Conservation (phyloP, 495 filamentous ascomycete genomes). For the Daldinia caldariorum region DNA sequence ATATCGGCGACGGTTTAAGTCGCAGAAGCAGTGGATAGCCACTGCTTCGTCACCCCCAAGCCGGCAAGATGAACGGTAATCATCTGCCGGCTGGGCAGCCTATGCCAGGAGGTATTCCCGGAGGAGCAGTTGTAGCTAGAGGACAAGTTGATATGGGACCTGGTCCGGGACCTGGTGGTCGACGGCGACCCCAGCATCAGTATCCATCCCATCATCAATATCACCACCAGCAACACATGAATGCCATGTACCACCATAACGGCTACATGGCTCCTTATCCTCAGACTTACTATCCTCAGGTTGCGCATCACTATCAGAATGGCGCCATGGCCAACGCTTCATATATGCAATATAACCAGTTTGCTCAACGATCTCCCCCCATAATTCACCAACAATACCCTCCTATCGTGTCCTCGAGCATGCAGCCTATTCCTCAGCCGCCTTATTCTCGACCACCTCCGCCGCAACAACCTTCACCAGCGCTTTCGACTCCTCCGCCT, state of each 20-base stretch:
- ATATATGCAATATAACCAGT: slow-evolving; percentile 55
- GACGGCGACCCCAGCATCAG: slow-evolving; percentile 45
- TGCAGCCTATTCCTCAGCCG: slow-evolving; percentile 48
- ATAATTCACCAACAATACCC: slow-evolving; percentile 55
- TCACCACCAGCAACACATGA: slow-evolving; percentile 49
- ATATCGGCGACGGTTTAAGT: slow-evolving; percentile 26
- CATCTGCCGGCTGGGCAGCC: slow-evolving; percentile 72
- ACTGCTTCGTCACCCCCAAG: slow-evolving; percentile 59
- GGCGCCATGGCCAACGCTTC: slow-evolving; percentile 46
- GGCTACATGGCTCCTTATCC: slow-evolving; percentile 53
- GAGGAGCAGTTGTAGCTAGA: slow-evolving; percentile 35
- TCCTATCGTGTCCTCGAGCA: slow-evolving; percentile 51
- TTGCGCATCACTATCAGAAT: slow-evolving; percentile 57
- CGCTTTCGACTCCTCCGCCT: slow-evolving; percentile 54
- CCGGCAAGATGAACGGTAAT: slow-evolving; percentile 70
- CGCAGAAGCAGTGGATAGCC: slow-evolving; percentile 56
- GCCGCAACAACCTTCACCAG: slow-evolving; percentile 48
- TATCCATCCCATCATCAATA: slow-evolving; percentile 50
- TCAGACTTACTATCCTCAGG: slow-evolving; percentile 51
- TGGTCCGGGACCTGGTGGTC: slow-evolving; percentile 37
- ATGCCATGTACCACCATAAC: slow-evolving; percentile 48
- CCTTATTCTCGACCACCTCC: slow-evolving; percentile 53
- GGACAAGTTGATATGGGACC: slow-evolving; percentile 54
- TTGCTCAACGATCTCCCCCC: slow-evolving; percentile 50
- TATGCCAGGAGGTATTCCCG: slow-evolving; percentile 54